Conservation (phyloP, 192 early-diverging fungal genomes). For the Mortierella alpina region DNA sequence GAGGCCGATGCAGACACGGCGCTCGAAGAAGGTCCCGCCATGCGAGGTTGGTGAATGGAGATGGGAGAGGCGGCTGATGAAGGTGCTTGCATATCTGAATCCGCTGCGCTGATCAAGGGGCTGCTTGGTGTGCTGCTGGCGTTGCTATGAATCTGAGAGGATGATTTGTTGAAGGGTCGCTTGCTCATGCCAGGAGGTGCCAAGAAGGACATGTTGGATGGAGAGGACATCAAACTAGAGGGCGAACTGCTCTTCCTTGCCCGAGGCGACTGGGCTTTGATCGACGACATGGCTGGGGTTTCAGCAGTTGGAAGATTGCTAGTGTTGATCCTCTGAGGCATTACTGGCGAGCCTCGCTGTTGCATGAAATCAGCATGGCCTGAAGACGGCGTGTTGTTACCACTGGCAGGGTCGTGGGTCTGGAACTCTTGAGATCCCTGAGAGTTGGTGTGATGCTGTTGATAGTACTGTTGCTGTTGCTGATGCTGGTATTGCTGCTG, state of each 20-base stretch:
- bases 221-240: slow-evolving; percentile 37
- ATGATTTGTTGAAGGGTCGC: slow-evolving; percentile 1
- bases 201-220: slow-evolving; percentile 45
- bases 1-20: slow-evolving; percentile 4
- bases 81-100: background rate
- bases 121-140: background rate
- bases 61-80: slow-evolving; percentile 10
- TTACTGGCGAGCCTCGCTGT: background rate
- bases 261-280: slow-evolving; percentile 8
- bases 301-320: slow-evolving; percentile 11
- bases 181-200: slow-evolving; percentile 17
- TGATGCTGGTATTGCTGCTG: slow-evolving; percentile 23
- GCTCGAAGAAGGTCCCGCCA: background rate
- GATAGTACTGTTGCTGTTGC: slow-evolving; percentile 1
- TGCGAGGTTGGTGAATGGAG: slow-evolving; percentile 4
- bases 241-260: slow-evolving; percentile 42
- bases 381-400: too few species aligned
- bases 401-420: background rate
- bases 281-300: slow-evolving; percentile 2
- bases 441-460: background rate
- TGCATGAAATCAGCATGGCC: too few species aligned
- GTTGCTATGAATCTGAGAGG: background rate
- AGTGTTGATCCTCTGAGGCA: background rate
- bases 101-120: background rate
- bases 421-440: background rate